Base-by-base conservation (phyloP, 306 rosid species). In the Lotus japonicus region DNA sequence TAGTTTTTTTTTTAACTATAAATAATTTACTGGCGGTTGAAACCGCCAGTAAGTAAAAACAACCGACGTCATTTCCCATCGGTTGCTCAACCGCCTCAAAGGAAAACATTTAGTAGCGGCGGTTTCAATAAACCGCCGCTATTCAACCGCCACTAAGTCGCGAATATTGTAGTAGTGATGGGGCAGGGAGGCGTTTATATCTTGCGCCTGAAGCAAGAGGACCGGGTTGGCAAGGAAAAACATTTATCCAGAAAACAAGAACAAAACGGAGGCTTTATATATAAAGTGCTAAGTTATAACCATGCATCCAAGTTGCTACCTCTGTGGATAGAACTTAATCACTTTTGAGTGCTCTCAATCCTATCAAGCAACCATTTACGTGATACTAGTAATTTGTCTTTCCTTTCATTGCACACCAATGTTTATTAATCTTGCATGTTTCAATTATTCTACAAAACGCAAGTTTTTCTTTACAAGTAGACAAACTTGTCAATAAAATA, bases 191-290 rank as follows among this genome's bases (percentile, higher is more conserved):
- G 51, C 60, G 31, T 36, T 16, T 51, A 60, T 62, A 60, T 62
- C 63, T 39, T 72, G 44, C 14, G 35, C 70, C 31, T 36, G 21
- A 60, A 50, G 75, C 63, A 67, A 64, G 54, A 39, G 23, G 50
- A 70, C 0, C 2, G 3, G 66, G 70, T 21, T 19, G 44, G 10
- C 35, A 38, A 38, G 0, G 36, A 36, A 51, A 9, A 6, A 48
- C 68, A 71, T 48, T 21, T 8, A 35, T 39, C 52, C 68, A 16
- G 13, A 71, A 71, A 56, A 71, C 60, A 58, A 4, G 68, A 48
- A 17, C 48, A 54, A 33, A 3, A 57, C 18, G 39, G 5, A 3
- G 13, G 31, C 9, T 46, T 9, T 11, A 31, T 31, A 31, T 26
- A 5, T 45, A 58, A 2, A 4, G 1, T 50, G 5, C 8, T n/a